Percentiles rank a stretch among this genome's conserved stretches.
These are phyloP conservation scores for Gyromitra esculenta DNA, from an alignment of 2,329 filamentous ascomycete genomes.

Conservation along the genomic window DNA sequence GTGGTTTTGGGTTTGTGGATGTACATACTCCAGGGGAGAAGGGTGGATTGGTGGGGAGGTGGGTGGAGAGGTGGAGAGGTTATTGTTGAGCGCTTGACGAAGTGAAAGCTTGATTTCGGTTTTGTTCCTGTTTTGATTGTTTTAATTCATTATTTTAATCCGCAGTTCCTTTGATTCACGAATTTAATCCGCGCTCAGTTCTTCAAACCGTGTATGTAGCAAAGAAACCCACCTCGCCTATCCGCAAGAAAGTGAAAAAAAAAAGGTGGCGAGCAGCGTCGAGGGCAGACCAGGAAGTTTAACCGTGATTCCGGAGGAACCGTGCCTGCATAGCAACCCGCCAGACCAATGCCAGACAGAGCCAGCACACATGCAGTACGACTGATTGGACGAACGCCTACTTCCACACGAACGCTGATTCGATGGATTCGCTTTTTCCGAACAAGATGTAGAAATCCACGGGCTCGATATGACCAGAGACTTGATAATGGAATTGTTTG, in stretches of 20 bases:
- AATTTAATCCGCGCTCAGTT: too few species aligned
- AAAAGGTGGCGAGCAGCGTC: not conserved
- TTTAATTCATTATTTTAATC: too few species aligned
- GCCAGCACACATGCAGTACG: too few species aligned
- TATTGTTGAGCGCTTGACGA: not conserved
- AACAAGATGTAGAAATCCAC: too few species aligned
- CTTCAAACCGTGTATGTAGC: too few species aligned
- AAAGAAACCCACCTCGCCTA: not conserved
- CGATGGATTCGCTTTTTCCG: too few species aligned
- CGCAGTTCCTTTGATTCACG: too few species aligned
- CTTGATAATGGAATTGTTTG: not conserved
- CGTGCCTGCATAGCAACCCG: not conserved
- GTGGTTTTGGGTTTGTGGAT: not conserved
- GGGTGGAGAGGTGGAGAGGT: not conserved
- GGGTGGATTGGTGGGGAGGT: too few species aligned
- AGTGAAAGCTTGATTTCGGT: not conserved
- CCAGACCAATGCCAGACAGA: too few species aligned
- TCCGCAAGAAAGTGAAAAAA: not conserved
- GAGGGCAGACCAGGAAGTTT: not conserved
- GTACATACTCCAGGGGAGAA: not conserved
- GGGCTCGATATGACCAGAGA: too few species aligned
- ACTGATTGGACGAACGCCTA: too few species aligned
- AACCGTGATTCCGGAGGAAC: conserved; percentile 5
- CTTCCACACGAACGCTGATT: too few species aligned
- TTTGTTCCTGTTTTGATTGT: not conserved